Evolutionary conservation across 257 asterid genomes (phyloP), one percentile per base, ranked within the genome.

Genomic region (Nyctanthes arbortristis): DNA sequence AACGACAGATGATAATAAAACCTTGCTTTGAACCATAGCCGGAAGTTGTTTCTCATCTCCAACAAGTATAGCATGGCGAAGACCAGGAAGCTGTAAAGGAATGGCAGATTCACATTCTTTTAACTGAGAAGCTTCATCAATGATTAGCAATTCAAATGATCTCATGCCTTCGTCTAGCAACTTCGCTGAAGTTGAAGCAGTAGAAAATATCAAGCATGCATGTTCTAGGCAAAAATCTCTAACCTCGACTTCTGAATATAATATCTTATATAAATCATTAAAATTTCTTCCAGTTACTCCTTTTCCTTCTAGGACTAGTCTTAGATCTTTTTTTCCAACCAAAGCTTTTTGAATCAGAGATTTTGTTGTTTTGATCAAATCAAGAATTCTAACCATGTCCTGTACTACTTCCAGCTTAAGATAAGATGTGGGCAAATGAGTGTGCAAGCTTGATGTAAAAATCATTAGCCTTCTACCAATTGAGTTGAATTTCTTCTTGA

Each of bases 61-160:
- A 5, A 89, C 84, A n/a, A 91, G 93, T 43, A 89, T 49, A 39
- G 93, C 95, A 74, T 91, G 93, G 31, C 79, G 82, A 25, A 84
- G 67, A 35, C 95, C 96, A 12, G 70, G 71, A 52, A 91, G 80
- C 71, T 84, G 97, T 56, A 91, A 79, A 4, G 97, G 91, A 22
- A 91, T 82, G 7, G 75, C 74, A 31, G 96, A 79, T 66, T 91
- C 97, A 12, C 96, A 89, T 68, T 91, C 96, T 74, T 91, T 89
- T 28, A 89, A 79, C 68, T 89, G 96, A 29, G 97, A 96, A 52
- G 97, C 97, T 80, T 91, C 97, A 73, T 91, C 96, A 29, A 91
- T 78, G 57, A 89, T 68, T 75, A 84, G 79, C 70, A 89, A 20
- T 8, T 89, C 78, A 9, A 83, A 16, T 7, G 86, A 78, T 2